A percentile compares a stretch with the other conserved stretches of the same genome.
These are phyloP conservation scores for Pseudisothecium myosuroides DNA, from an alignment of 225 moss, liverwort and hornwort species.

Conservation along the genomic window DNA sequence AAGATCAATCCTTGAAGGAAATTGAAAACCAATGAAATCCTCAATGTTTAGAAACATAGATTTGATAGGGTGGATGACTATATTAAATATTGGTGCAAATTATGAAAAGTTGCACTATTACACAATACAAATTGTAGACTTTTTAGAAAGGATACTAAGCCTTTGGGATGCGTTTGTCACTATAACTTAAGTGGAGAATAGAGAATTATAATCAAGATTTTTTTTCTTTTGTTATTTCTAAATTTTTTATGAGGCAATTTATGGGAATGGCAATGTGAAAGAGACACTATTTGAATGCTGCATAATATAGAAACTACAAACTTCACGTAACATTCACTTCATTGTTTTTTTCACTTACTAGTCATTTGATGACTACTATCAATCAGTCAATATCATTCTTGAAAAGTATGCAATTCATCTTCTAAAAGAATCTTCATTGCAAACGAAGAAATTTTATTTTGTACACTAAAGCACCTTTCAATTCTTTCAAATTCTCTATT, in stretches of 20 bases:
- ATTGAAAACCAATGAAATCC: too few relatives aligned
- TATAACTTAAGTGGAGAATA: not conserved
- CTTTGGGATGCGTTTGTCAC: not conserved
- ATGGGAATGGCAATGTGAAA: not conserved
- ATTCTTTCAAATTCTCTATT: not conserved
- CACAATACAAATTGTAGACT: not conserved
- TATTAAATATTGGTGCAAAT: not conserved
- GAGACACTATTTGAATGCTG: not conserved
- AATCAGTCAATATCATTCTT: not conserved
- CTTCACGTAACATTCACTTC: not conserved
- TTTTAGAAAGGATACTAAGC: not conserved
- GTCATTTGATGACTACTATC: not conserved
- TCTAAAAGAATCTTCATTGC: not conserved
- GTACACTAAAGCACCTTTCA: not conserved
- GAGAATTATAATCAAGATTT: not conserved
- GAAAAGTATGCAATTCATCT: not conserved
- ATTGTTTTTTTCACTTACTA: not conserved
- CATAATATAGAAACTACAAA: not conserved
- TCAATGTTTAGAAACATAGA: not conserved
- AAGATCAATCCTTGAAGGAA: too few relatives aligned
- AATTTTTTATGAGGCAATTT: fast-evolving
- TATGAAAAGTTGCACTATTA: not conserved
- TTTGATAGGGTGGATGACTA: not conserved
- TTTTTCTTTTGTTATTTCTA: not conserved
- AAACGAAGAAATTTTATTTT: not conserved